These are phyloP conservation scores for Aspergillus sp. DNA, from an alignment of 2,329 filamentous ascomycete species.

Conservation along the genomic window DNA sequence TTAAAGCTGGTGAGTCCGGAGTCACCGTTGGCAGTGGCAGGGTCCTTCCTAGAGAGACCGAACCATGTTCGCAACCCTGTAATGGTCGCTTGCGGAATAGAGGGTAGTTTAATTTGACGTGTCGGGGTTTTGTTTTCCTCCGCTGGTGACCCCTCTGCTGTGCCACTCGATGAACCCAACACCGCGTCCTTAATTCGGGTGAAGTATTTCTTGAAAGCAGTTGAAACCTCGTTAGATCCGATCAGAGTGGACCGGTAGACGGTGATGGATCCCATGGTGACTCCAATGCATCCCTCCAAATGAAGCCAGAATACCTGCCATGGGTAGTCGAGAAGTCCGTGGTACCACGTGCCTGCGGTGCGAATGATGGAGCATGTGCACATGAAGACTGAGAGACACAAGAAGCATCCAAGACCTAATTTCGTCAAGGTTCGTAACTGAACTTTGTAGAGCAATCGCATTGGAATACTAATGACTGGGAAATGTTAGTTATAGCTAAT, in stretches of 20 bases:
- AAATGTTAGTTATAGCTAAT: neutral
- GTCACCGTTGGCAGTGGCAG: neutral
- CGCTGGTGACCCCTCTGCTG: neutral
- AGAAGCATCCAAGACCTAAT: neutral
- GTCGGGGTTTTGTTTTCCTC: neutral
- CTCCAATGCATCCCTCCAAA: neutral
- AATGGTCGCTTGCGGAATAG: neutral
- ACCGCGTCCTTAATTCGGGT: neutral
- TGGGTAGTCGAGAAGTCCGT: neutral
- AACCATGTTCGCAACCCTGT: neutral
- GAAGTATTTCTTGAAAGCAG: neutral
- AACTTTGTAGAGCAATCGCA: neutral
- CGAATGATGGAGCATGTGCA: conserved; percentile 4
- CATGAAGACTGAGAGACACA: conserved; percentile 4
- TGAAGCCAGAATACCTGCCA: conserved; percentile 8
- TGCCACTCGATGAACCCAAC: neutral
- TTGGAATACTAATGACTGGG: neutral
- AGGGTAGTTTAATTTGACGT: neutral
- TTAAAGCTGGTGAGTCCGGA: neutral
- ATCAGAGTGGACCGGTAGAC: conserved; percentile 1
- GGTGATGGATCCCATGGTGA: conserved; percentile 1
- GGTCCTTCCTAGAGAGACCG: neutral
- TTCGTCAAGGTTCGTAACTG: neutral
- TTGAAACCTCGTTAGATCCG: neutral
- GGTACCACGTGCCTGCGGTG: conserved; percentile 1